Percentiles rank a stretch among this genome's conserved stretches.
These are phyloP conservation scores for Orychophragmus violaceus DNA, from an alignment of 345 rosid genomes.

Conservation along the genomic window DNA sequence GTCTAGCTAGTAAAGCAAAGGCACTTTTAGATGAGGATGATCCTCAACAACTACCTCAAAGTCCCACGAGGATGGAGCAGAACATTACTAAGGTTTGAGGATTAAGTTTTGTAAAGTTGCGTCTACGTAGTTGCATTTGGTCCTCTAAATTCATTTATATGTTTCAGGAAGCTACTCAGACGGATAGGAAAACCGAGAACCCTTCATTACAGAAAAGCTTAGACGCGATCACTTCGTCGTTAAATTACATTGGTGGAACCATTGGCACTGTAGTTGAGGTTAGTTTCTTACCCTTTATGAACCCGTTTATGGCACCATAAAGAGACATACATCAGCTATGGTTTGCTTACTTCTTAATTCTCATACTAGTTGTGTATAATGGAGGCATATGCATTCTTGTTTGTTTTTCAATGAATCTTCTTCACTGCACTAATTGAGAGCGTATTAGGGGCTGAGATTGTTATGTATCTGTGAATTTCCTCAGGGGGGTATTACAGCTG, in stretches of 20 bases:
- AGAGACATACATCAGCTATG: not conserved
- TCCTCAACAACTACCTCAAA: conserved; percentile 20
- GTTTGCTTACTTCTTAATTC: not conserved
- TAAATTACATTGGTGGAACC: conserved; percentile 71
- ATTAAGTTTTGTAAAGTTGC: conserved; percentile 22
- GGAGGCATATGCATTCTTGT: conserved; percentile 5
- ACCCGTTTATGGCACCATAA: not conserved
- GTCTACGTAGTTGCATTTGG: not conserved
- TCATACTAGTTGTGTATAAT: not conserved
- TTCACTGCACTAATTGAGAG: not conserved
- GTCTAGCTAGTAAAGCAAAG: conserved; percentile 85
- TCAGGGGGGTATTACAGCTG: conserved; percentile 77
- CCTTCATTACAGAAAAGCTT: conserved; percentile 65
- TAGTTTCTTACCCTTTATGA: conserved; percentile 3
- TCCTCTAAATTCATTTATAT: conserved; percentile 12
- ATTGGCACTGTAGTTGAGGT: conserved; percentile 87
- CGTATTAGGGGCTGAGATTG: not conserved
- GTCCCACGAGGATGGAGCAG: conserved; percentile 27
- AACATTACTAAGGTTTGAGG: conserved; percentile 30
- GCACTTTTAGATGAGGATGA: conserved; percentile 64
- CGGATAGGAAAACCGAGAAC: conserved; percentile 34
- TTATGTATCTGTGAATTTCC: conserved; percentile 18
- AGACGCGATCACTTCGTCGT: conserved; percentile 61
- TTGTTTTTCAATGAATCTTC: not conserved
- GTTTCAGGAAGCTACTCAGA: conserved; percentile 33